Base-by-base conservation (phyloP, 352 stramenopile species). In the Phytophthora vignae region DNA sequence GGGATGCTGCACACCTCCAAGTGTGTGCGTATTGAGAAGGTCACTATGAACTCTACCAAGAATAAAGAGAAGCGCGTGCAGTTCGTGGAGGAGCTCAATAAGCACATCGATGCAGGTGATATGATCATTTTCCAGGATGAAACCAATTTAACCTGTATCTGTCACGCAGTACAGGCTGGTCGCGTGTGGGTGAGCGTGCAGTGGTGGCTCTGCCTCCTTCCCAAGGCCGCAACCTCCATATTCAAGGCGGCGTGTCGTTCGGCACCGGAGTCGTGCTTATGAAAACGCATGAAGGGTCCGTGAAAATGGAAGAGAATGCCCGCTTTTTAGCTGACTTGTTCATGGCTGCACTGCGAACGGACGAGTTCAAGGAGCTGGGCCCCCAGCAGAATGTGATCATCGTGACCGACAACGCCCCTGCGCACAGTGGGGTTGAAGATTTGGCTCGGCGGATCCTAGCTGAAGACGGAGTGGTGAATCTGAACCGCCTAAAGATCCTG, bases 231-330 rank as follows among this genome's bases (percentile, higher is more conserved):
- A 63, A 64, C 36, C 4, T 65, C 11, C 46, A 52, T 21, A 19
- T 52, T 12, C 59, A 65, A 36, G 31, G 59, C 5, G 19, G 46
- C 0, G 31, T 65, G 4, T 50, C 19, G 3, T 22, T 31, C 1
- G 44, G 15, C 6, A 25, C 29, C 1, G 59, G 59, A 2, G 3
- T 57, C 2, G 44, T 57, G 17, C 29, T 56, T 4, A 0, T 64
- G 11, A 56, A 46, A 4, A 52, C 59, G 5, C 59, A 65, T 14
- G 59, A 52, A 12, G 46, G 31, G 1, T 29, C 46, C 5, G 40
- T 52, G n/a, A n/a, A n/a, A 6, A 65, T 50, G 46, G 31, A 50
- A 12, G 59, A 58, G 14, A 65, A 57, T 9, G 46, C 40, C 15
- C 22, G 25, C 14, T 65, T 58, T 7, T 14, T 58, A 4, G 59